Conservation (phyloP, 1,284 basidiomycete species). For the Papiliotrema laurentii region DNA sequence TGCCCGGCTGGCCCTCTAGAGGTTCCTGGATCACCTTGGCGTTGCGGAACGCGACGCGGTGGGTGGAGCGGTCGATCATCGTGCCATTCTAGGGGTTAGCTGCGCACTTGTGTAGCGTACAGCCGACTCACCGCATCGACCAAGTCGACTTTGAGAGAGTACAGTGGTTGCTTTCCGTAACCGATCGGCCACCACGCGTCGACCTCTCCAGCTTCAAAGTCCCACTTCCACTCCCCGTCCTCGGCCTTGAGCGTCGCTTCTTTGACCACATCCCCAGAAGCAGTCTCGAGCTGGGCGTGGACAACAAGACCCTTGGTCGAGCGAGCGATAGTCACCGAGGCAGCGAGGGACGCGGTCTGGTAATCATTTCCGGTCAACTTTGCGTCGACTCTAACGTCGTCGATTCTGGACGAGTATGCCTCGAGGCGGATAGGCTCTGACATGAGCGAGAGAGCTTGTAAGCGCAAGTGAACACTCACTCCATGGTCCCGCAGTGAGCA, state of each 20-base stretch:
- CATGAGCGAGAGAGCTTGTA: neutral
- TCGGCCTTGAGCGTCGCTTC: constrained; percentile 46
- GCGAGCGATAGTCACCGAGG: neutral
- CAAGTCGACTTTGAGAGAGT: constrained; percentile 60
- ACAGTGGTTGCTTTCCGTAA: constrained; percentile 73
- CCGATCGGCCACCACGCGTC: constrained; percentile 72
- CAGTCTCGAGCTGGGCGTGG: neutral
- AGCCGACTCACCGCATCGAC: constrained; percentile 52
- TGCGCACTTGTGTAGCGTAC: neutral
- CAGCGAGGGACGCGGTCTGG: constrained; percentile 15
- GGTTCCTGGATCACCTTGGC: constrained; percentile 69
- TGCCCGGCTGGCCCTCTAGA: constrained; percentile 65
- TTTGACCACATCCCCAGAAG: constrained; percentile 19
- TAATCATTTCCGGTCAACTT: constrained; percentile 17
- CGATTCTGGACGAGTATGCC: constrained; percentile 44
- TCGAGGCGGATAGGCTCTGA: neutral
- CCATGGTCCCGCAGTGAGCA: constrained; percentile 49
- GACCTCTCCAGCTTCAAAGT: constrained; percentile 56
- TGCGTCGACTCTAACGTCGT: constrained; percentile 53
- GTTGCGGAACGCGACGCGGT: constrained; percentile 66
- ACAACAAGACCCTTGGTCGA: neutral
- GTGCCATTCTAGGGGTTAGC: constrained; percentile 15
- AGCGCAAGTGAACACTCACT: constrained; percentile 9
- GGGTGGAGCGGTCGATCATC: constrained; percentile 11
- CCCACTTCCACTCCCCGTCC: constrained; percentile 52